A percentile compares a stretch with the other conserved stretches of the same genome.
These are phyloP conservation scores for Chlorella sorokiniana DNA, from an alignment of 139 green algal genomes.

Conservation along the genomic window DNA sequence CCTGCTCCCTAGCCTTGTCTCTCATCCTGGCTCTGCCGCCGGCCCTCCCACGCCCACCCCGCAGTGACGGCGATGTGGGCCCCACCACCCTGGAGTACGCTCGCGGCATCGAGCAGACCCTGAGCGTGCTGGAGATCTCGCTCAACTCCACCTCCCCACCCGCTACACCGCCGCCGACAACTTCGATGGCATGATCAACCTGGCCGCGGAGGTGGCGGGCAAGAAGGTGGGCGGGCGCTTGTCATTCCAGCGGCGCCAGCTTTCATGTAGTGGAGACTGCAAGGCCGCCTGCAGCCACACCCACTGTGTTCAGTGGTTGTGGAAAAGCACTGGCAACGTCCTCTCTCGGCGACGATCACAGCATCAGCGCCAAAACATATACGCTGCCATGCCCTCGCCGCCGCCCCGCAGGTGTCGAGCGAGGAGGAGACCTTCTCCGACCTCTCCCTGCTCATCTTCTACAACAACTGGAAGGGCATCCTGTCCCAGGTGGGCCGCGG, in stretches of 20 bases:
- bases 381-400: no score
- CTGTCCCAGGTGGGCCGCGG: not conserved
- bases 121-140: not conserved
- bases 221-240: conserved; percentile 52
- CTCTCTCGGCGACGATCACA: no score
- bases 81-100: conserved; percentile 1
- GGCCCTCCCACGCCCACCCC: not conserved
- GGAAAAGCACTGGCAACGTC: no score
- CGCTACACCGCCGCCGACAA: not conserved
- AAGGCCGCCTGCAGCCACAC: no score
- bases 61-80: not conserved
- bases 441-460: conserved; percentile 42
- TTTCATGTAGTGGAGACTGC: no score
- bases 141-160: not conserved
- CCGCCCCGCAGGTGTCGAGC: no score
- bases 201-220: conserved; percentile 40
- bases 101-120: not conserved
- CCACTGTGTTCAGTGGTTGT: no score
- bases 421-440: conserved; percentile 45
- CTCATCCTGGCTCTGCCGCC: no score
- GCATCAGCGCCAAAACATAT: no score
- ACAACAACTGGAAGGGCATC: conserved; percentile 54
- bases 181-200: conserved; percentile 41
- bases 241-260: no score
- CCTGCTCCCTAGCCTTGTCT: no score